Evolutionary conservation across 768 basidiomycete genomes (phyloP).

Genomic region (Boletellus emodensis): DNA sequence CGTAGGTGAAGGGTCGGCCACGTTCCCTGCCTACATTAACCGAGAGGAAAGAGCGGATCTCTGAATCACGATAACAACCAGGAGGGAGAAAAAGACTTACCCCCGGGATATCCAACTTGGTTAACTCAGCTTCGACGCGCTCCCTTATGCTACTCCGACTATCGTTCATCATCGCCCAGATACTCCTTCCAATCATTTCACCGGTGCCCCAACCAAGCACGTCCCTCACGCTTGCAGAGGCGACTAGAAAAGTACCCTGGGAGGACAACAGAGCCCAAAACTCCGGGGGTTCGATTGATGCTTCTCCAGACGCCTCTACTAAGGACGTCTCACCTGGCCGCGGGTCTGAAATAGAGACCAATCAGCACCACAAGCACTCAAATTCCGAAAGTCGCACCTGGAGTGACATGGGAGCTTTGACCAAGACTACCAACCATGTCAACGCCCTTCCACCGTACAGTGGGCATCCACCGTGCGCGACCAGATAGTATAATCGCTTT

Average conservation of each 20-base stretch:
- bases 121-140: conserved; percentile 26
- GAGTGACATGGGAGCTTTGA: background rate
- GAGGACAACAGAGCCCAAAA: conserved; percentile 52
- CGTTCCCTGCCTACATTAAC: background rate
- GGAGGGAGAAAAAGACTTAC: conserved; percentile 10
- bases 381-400: conserved; percentile 21
- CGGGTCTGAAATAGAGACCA: conserved; percentile 4
- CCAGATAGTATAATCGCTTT: conserved; percentile 93
- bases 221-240: conserved; percentile 49
- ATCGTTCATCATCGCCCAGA: conserved; percentile 38
- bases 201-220: conserved; percentile 60
- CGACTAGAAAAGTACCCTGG: conserved; percentile 47
- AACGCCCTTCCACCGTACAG: conserved; percentile 58
- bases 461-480: conserved; percentile 64
- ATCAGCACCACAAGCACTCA: background rate
- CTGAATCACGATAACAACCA: background rate
- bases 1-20: conserved; percentile 16
- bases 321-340: background rate
- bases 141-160: conserved; percentile 14
- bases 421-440: conserved; percentile 41
- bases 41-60: background rate
- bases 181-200: conserved; percentile 49
- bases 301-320: background rate
- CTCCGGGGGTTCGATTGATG: conserved; percentile 24
- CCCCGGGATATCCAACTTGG: conserved; percentile 15